Evolutionary conservation across 805 yeast genomes (phyloP).

Genomic region (Starmerella lactis-condensi): DNA sequence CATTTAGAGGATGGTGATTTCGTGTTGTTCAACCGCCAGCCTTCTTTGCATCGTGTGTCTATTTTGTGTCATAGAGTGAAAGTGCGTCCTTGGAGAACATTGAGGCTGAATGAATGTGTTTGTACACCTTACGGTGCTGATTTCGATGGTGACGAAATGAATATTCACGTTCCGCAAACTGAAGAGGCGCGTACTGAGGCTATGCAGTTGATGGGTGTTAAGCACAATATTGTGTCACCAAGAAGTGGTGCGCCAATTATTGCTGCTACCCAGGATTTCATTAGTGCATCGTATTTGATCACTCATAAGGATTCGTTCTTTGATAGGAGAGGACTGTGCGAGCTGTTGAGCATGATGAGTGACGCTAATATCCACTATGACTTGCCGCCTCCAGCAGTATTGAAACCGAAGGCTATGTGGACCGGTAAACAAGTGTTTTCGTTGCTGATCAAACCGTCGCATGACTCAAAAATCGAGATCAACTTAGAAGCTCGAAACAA

Average conservation of each 20-base stretch:
- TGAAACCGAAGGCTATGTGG: constrained; percentile 82
- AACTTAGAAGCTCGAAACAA: constrained; percentile 90
- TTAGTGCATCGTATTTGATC: constrained; percentile 84
- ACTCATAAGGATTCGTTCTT: constrained; percentile 86
- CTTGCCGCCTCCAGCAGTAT: constrained; percentile 83
- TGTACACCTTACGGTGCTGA: constrained; percentile 99
- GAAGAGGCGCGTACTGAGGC: constrained; percentile 99
- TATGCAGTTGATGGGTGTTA: constrained; percentile 95
- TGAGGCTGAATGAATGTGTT: constrained; percentile 92
- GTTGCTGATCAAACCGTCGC: constrained; percentile 67
- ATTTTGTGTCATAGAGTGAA: constrained; percentile 91
- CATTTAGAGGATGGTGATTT: constrained; percentile 95
- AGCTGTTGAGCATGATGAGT: constrained; percentile 83
- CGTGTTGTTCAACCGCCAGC: constrained; percentile 91
- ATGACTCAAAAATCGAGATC: constrained; percentile 55
- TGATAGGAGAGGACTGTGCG: constrained; percentile 69
- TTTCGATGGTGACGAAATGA: constrained; percentile 99
- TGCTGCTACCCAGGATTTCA: constrained; percentile 99
- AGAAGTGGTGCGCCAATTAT: constrained; percentile 97
- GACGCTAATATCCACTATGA: constrained; percentile 80
- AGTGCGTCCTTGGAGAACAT: constrained; percentile 94
- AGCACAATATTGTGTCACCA: constrained; percentile 83
- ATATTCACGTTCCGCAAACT: constrained; percentile 94
- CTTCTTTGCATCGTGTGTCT: constrained; percentile 85
- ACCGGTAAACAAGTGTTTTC: constrained; percentile 95